Percentiles rank a stretch among this genome's conserved stretches.
Evolutionary conservation across 805 yeast species (phyloP).

Genomic region (Tetrapisispora fleetii): DNA sequence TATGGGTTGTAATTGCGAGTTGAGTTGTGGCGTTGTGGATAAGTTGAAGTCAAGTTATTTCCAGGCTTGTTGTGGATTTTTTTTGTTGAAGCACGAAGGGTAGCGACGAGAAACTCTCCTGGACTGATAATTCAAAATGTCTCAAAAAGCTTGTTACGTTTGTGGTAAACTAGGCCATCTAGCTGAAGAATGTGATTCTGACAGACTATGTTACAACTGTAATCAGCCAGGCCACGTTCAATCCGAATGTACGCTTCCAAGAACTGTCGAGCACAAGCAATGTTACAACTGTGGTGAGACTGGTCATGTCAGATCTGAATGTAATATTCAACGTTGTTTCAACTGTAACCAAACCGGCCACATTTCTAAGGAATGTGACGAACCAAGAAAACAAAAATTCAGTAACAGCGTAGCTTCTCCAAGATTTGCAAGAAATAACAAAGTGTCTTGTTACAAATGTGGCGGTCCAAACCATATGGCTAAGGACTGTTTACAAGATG

Average conservation of each 20-base stretch:
- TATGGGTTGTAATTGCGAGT: too few relatives aligned
- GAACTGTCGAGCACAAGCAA: constrained; percentile 74
- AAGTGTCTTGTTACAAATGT: constrained; percentile 69
- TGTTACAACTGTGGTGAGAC: constrained; percentile 89
- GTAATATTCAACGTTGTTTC: constrained; percentile 71
- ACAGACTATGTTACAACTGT: constrained; percentile 88
- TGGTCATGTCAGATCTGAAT: constrained; percentile 83
- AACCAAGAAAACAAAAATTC: constrained; percentile 29
- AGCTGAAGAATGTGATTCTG: constrained; percentile 82
- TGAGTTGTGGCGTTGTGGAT: too few relatives aligned
- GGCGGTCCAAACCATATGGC: constrained; percentile 93
- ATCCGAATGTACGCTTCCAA: constrained; percentile 79
- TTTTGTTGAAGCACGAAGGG: neutral
- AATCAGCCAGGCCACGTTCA: constrained; percentile 85
- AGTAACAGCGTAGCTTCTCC: neutral
- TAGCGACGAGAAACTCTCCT: neutral
- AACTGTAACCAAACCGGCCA: constrained; percentile 72
- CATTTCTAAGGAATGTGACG: constrained; percentile 66
- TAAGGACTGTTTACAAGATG: constrained; percentile 73
- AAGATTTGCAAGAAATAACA: constrained; percentile 3
- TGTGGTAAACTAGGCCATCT: constrained; percentile 89
- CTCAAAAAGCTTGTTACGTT: constrained; percentile 77
- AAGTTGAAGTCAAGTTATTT: too few relatives aligned
- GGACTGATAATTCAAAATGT: constrained; percentile 17
- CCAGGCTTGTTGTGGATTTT: too few relatives aligned